Evolutionary conservation across 169 alveolate genomes (phyloP), one percentile per base, ranked within the genome.

Genomic region (Sarcocystis neurona): DNA sequence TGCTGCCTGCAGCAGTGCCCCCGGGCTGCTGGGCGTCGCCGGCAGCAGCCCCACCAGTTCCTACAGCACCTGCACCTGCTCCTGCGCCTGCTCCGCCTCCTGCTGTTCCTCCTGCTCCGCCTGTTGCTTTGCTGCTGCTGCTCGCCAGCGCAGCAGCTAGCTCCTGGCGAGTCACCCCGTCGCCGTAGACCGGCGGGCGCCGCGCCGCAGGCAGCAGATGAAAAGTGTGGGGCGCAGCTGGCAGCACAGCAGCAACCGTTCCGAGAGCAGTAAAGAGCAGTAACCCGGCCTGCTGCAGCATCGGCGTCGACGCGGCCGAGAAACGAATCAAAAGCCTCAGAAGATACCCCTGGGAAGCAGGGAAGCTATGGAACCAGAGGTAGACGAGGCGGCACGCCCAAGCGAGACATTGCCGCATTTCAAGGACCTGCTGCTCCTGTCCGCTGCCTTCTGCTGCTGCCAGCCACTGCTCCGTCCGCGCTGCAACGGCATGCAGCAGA

Each of bases 221-320:
- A 39, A 72, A 72, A 53, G 82, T 23, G 82, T 72, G 82, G 8
- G 82, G 82, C 30, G 82, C 82, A 12, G 82, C 82, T 4, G 82
- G 82, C 27, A 72, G 82, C 56, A 72, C 41, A 5, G 82, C 15
- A 39, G 82, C 1, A 32, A 72, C 34, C 37, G 82, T 39, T 5
- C 39, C 53, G 56, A 72, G 82, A 2, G 82, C 34, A 30, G 82
- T 72, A 53, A 72, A 39, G 0, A 72, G 82, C 82, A 72, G 34
- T 15, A 72, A 39, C 34, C 39, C 15, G 10, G 56, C 82, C n/a
- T 72, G 82, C 56, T 72, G 82, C 20, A 72, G 82, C 12, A 30
- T 4, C 30, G 82, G 82, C 56, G 41, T 34, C 82, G 82, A 15
- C 39, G 82, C 82, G 18, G 82, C 82, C 0, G 58, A 48, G 30